These are phyloP conservation scores for Saturnispora galanensis DNA, from an alignment of 805 yeast species.

Conservation along the genomic window DNA sequence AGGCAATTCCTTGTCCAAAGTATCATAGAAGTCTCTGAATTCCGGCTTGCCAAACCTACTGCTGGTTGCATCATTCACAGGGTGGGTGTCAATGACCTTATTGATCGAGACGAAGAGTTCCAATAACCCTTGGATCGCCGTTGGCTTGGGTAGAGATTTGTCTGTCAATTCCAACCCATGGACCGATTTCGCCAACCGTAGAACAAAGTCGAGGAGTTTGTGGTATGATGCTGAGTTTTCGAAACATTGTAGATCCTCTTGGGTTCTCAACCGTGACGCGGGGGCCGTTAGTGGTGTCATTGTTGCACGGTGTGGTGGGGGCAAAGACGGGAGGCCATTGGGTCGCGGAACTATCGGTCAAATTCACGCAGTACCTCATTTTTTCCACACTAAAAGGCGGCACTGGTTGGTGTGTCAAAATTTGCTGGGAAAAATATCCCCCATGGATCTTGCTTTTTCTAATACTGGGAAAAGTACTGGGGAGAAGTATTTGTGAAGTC, in stretches of 20 bases:
- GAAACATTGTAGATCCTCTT: conserved; percentile 58
- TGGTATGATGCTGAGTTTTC: conserved; percentile 38
- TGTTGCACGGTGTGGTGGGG: background rate
- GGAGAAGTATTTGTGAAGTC: too few species aligned
- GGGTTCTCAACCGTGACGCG: conserved; percentile 17
- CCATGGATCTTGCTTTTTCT: too few species aligned
- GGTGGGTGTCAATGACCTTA: conserved; percentile 40
- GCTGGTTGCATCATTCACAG: conserved; percentile 55
- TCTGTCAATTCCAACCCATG: conserved; percentile 26
- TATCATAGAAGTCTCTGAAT: conserved; percentile 75
- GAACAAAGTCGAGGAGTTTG: conserved; percentile 45
- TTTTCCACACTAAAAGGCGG: too few species aligned
- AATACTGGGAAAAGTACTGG: too few species aligned
- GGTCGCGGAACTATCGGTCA: too few species aligned
- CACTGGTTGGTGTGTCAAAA: too few species aligned
- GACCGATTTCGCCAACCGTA: conserved; percentile 52
- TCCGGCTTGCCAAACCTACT: conserved; percentile 90
- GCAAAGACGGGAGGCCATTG: too few species aligned
- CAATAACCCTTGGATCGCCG: conserved; percentile 24
- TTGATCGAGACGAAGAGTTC: conserved; percentile 37
- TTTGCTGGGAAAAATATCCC: too few species aligned
- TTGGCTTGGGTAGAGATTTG: conserved; percentile 12
- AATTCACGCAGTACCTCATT: too few species aligned
- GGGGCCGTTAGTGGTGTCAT: conserved; percentile 13
- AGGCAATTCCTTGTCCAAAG: conserved; percentile 27